These are phyloP conservation scores for Micromonas commoda DNA, from an alignment of 139 green algal genomes.

Conservation along the genomic window DNA sequence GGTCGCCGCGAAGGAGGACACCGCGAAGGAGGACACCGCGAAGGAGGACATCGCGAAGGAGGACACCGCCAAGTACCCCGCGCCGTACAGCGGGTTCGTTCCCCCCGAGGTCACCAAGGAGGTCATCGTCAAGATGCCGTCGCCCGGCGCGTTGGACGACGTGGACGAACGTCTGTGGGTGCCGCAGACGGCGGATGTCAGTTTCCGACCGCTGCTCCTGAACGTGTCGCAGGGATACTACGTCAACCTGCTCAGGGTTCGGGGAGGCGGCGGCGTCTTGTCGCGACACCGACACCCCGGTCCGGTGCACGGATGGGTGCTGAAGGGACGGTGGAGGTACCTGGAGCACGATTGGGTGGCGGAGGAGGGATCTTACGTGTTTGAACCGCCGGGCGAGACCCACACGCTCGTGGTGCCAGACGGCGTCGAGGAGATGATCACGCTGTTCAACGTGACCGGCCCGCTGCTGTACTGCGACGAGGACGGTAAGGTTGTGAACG, in stretches of 20 bases:
- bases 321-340: slow-evolving; percentile 26
- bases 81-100: neutral
- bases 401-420: slow-evolving; percentile 30
- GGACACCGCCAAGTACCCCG: neutral
- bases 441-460: slow-evolving; percentile 28
- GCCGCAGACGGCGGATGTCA: slow-evolving; percentile 18
- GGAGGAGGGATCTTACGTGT: slow-evolving; percentile 22
- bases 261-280: slow-evolving; percentile 3
- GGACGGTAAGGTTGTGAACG: slow-evolving; percentile 11
- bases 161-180: slow-evolving; percentile 18
- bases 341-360: slow-evolving; percentile 28
- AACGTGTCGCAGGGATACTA: slow-evolving; percentile 29
- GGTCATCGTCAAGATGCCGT: neutral
- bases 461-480: slow-evolving; percentile 27
- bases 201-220: slow-evolving; percentile 25
- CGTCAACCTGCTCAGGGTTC: slow-evolving; percentile 25
- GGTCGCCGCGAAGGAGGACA: neutral
- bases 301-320: slow-evolving; percentile 24
- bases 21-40: neutral
- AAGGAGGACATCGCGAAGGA: neutral
- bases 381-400: slow-evolving; percentile 30
- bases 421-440: slow-evolving; percentile 30
- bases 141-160: neutral
- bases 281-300: slow-evolving; percentile 10
- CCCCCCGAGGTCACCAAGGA: neutral